Base-by-base conservation (phyloP, 73 alveolate genomes). In the Blepharisma stoltei region DNA sequence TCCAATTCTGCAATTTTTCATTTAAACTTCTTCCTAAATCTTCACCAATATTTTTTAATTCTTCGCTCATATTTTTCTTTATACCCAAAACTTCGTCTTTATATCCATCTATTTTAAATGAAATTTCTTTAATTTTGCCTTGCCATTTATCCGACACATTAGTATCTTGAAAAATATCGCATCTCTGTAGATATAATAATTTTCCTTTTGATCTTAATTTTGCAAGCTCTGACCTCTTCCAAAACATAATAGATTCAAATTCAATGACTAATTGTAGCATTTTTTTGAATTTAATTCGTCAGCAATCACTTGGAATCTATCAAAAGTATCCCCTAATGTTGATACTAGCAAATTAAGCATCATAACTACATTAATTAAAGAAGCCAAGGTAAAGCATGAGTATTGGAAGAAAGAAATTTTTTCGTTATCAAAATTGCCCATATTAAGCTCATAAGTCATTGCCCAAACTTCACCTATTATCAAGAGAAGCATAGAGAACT, bases 281-380 rank as follows among this genome's bases (percentile, higher is more conserved):
- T 69, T 69, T 80, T 43, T 37, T 9, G 25, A 7, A 9, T 43
- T 53, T 7, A 44, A 14, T 44, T 69, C 55, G 1, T 9, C 60
- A 44, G 32, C 41, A 8, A 14, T 11, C 20, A 14, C 2, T 5
- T 69, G 79, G 4, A 69, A 69, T n/a, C 27, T 46, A 69, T 69
- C 79, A 69, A 14, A 69, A 69, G 79, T 38, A 69, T 69, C 79
- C 5, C 79, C 79, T 38, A 69, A 25, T 1, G 27, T 69, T 14
- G 79, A 69, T 14, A 69, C 27, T 43, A 69, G 4, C 2, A 69
- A n/a, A 4, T 69, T 69, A 18, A 69, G 20, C 23, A 69, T 43
- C 11, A 69, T 44, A 69, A 69, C 27, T 0, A 44, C 55, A 44
- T 69, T 69, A 8, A 38, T 2, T 18, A 69, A 4, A 9, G 65